Percentiles rank a stretch among this genome's conserved stretches.
These are phyloP conservation scores for Tillandsia fasciculata DNA, from an alignment of 176 grass and related monocot species.

Conservation along the genomic window DNA sequence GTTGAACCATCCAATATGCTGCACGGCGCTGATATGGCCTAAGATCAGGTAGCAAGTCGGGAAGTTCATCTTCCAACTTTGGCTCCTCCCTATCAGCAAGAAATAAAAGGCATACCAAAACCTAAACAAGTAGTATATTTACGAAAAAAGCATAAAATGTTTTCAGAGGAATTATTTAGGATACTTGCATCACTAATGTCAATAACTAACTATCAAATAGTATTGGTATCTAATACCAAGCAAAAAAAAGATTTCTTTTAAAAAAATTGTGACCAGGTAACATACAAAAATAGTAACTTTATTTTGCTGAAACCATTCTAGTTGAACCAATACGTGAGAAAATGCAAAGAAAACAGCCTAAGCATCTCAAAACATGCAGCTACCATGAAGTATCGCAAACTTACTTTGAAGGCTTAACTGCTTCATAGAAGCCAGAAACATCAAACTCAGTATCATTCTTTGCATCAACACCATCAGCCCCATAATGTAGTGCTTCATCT, in stretches of 20 bases:
- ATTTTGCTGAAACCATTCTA: background rate
- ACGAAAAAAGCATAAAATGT: background rate
- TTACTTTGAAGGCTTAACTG: constrained; percentile 55
- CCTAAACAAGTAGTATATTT: background rate
- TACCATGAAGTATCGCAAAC: constrained; percentile 1
- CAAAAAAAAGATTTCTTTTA: background rate
- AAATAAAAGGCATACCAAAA: constrained; percentile 7
- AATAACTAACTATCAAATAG: background rate
- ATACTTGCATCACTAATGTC: too few species aligned
- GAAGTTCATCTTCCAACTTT: constrained; percentile 52
- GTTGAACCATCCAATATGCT: constrained; percentile 89
- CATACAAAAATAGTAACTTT: background rate
- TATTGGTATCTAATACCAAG: background rate
- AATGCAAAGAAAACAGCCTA: too few species aligned
- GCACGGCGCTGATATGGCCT: constrained; percentile 88
- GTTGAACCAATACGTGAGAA: background rate
- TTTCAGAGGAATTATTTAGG: background rate
- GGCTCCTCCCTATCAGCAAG: constrained; percentile 28
- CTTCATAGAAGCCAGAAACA: constrained; percentile 72
- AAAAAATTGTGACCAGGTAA: background rate
- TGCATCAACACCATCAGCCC: constrained; percentile 8
- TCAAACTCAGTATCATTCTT: constrained; percentile 62
- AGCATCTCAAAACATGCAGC: too few species aligned
- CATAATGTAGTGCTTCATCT: constrained; percentile 19
- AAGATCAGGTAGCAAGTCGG: constrained; percentile 67